Evolutionary conservation across 139 green algal species (phyloP).

Genomic region (Chlamydomonas schloesseri): DNA sequence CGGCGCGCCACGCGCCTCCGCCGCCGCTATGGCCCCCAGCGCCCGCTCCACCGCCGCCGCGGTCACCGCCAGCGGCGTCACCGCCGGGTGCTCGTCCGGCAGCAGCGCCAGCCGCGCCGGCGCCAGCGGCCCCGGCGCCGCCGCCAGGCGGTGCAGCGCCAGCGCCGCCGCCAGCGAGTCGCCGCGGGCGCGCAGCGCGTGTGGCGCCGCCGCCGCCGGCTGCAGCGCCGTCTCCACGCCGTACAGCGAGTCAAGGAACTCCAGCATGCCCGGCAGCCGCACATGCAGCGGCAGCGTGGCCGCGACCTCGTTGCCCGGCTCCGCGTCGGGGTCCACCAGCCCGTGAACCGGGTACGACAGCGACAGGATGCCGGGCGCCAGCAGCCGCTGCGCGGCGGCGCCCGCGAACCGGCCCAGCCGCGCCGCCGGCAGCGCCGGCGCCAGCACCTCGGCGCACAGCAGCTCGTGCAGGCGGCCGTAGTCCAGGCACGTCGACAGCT

Average conservation of each 20-base stretch:
- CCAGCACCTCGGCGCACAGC: slow-evolving; percentile 30
- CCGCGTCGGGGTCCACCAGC: slow-evolving; percentile 34
- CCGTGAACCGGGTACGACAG: slow-evolving; percentile 34
- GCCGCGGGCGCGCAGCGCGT: neutral
- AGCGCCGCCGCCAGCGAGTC: slow-evolving; percentile 26
- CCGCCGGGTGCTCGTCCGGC: slow-evolving; percentile 24
- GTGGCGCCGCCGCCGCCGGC: neutral
- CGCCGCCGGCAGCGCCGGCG: slow-evolving; percentile 27
- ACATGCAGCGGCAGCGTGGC: slow-evolving; percentile 26
- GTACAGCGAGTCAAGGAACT: slow-evolving; percentile 9
- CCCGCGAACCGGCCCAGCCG: slow-evolving; percentile 16
- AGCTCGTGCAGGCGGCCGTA: slow-evolving; percentile 32
- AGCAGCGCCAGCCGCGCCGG: slow-evolving; percentile 28
- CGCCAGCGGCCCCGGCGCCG: slow-evolving; percentile 11
- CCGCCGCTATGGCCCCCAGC: neutral
- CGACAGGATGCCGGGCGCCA: slow-evolving; percentile 9
- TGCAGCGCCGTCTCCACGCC: slow-evolving; percentile 41
- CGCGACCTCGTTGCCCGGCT: slow-evolving; percentile 37
- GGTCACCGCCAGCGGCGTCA: slow-evolving; percentile 27
- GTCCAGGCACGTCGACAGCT: slow-evolving; percentile 1
- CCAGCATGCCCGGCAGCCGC: slow-evolving; percentile 32
- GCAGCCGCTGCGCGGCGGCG: slow-evolving; percentile 34
- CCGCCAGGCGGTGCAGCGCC: slow-evolving; percentile 29
- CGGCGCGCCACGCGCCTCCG: neutral
- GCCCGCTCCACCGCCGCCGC: slow-evolving; percentile 30